Conservation (phyloP, 2,329 filamentous ascomycete species). For the Aspergillus neoniger region DNA sequence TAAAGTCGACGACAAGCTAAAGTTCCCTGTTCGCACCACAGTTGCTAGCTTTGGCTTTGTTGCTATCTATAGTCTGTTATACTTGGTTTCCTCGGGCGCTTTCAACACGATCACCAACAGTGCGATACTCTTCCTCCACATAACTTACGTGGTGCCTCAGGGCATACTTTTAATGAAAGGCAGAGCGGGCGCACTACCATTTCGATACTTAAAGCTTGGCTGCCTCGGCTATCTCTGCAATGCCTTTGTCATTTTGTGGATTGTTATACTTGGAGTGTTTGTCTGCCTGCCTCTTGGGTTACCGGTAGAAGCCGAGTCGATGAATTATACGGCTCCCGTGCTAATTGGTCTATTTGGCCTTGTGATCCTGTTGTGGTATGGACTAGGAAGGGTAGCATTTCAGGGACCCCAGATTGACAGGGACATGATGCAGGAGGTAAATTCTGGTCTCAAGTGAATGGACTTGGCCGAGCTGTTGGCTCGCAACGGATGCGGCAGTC, state of each 20-base stretch:
- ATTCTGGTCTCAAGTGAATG: background rate
- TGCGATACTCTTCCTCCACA: background rate
- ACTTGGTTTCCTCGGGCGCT: background rate
- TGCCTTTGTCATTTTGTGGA: constrained; percentile 45
- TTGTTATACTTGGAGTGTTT: constrained; percentile 47
- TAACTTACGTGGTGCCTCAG: background rate
- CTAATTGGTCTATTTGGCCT: constrained; percentile 3
- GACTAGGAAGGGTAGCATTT: background rate
- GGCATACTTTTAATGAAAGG: background rate
- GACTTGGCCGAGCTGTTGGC: background rate
- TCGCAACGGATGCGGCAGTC: background rate
- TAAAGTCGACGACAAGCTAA: background rate
- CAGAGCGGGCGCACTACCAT: background rate
- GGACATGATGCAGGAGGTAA: background rate
- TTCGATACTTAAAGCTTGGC: constrained; percentile 24
- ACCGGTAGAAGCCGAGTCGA: constrained; percentile 27
- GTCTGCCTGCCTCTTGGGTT: constrained; percentile 47
- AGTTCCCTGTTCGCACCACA: background rate
- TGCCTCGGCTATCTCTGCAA: constrained; percentile 42
- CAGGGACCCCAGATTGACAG: background rate
- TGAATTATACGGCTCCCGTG: constrained; percentile 8
- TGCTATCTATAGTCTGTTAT: background rate
- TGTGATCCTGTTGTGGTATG: constrained; percentile 23
- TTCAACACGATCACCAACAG: background rate
- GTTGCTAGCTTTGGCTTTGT: background rate